These are phyloP conservation scores for Populus hybrid DNA, from an alignment of 441 rosid species.

Conservation along the genomic window DNA sequence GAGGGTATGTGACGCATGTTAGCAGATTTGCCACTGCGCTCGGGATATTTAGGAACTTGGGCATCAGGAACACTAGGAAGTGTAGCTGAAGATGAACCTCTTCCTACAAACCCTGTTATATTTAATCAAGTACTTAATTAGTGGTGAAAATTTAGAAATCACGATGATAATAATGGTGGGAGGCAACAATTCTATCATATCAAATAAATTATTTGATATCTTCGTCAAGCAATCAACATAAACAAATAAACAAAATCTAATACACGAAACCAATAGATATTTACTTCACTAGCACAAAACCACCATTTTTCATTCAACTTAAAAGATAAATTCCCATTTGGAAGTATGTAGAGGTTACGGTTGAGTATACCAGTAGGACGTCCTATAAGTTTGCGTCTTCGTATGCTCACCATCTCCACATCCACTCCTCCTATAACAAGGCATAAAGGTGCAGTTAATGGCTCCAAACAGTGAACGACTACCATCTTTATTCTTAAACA, in stretches of 20 bases:
- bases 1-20: background rate
- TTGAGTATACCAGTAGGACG: slow-evolving; percentile 15
- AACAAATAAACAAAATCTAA: background rate
- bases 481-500: background rate
- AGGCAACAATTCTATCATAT: background rate
- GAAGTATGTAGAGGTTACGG: background rate
- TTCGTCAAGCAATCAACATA: background rate
- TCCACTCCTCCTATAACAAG: slow-evolving; percentile 18
- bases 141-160: background rate
- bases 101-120: slow-evolving; percentile 10
- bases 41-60: slow-evolving; percentile 4
- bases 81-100: slow-evolving; percentile 14
- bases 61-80: slow-evolving; percentile 10
- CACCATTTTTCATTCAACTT: background rate
- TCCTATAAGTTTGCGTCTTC: slow-evolving; percentile 22
- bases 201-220: background rate
- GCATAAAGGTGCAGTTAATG: background rate
- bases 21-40: slow-evolving; percentile 7
- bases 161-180: background rate
- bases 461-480: background rate
- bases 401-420: slow-evolving; percentile 28
- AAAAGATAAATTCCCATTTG: background rate
- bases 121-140: background rate
- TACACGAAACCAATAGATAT: background rate
- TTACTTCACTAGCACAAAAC: background rate